Percentiles rank a stretch among this genome's conserved stretches.
Evolutionary conservation across 2,329 filamentous ascomycete species (phyloP).

Genomic region (Bimuria novae-zelandiae): DNA sequence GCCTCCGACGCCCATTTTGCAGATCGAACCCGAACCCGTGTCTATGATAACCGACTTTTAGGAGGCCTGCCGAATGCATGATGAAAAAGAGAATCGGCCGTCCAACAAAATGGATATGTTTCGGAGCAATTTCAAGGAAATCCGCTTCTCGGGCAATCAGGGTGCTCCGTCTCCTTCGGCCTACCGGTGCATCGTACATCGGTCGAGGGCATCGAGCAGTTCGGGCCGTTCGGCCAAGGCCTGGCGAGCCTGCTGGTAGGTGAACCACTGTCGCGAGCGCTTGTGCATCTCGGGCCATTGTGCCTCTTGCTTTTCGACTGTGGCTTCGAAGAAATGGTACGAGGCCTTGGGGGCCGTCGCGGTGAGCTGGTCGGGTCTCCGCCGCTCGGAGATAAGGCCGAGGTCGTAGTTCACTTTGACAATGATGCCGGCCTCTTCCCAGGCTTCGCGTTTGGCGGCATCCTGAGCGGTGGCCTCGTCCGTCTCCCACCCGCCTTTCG

Average conservation of each 20-base stretch:
- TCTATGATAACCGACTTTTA: slow-evolving; percentile 39
- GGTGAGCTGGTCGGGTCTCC: slow-evolving; percentile 59
- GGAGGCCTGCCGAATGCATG: slow-evolving; percentile 35
- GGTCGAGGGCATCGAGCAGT: slow-evolving; percentile 82
- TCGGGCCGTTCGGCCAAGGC: slow-evolving; percentile 80
- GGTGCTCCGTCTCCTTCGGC: slow-evolving; percentile 12
- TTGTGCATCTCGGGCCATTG: slow-evolving; percentile 96
- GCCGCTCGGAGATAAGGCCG: slow-evolving; percentile 82
- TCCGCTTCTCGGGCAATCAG: slow-evolving; percentile 11
- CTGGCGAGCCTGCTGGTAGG: slow-evolving; percentile 78
- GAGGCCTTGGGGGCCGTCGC: slow-evolving; percentile 71
- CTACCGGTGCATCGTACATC: slow-evolving; percentile 64
- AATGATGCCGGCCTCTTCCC: slow-evolving; percentile 95
- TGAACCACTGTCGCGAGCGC: slow-evolving; percentile 87
- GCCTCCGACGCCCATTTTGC: slow-evolving; percentile 10
- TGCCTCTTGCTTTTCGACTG: slow-evolving; percentile 80
- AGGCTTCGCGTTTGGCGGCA: slow-evolving; percentile 85
- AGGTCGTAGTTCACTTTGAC: slow-evolving; percentile 84
- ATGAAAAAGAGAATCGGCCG: slow-evolving; percentile 24
- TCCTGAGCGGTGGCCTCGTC: slow-evolving; percentile 88
- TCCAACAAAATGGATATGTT: slow-evolving; percentile 16
- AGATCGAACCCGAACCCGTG: slow-evolving; percentile 16
- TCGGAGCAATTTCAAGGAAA: slow-evolving; percentile 1
- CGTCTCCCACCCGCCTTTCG: slow-evolving; percentile 96
- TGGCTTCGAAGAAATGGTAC: slow-evolving; percentile 85